These are phyloP conservation scores for Cyberlindnera xylosilytica DNA, from an alignment of 805 yeast species.

Conservation along the genomic window DNA sequence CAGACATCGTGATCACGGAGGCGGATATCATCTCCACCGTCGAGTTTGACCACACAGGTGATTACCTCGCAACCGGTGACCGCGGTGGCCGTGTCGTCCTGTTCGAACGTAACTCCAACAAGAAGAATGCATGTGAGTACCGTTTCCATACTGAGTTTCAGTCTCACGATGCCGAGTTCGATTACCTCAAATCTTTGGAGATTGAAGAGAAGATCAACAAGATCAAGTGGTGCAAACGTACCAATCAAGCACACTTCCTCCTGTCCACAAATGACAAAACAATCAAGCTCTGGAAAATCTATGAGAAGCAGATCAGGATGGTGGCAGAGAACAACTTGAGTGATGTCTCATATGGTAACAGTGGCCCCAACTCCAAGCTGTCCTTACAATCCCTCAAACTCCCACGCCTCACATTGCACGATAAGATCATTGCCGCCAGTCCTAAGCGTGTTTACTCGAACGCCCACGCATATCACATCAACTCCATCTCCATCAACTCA, in stretches of 20 bases:
- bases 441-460: constrained; percentile 90
- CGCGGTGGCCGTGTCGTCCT: constrained; percentile 97
- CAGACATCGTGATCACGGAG: constrained; percentile 94
- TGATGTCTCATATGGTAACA: constrained; percentile 31
- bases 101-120: constrained; percentile 80
- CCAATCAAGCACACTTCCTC: constrained; percentile 85
- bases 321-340: constrained; percentile 87
- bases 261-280: constrained; percentile 95
- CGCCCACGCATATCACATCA: constrained; percentile 98
- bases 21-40: constrained; percentile 97
- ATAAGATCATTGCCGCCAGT: constrained; percentile 90
- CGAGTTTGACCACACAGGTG: constrained; percentile 93
- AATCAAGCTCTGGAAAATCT: constrained; percentile 95
- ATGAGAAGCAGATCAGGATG: constrained; percentile 86
- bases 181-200: constrained; percentile 90
- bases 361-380: constrained; percentile 18
- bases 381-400: constrained; percentile 53
- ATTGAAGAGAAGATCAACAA: constrained; percentile 98
- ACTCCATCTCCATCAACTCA: constrained; percentile 88
- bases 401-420: constrained; percentile 91
- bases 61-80: constrained; percentile 96
- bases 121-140: constrained; percentile 82
- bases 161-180: constrained; percentile 98
- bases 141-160: constrained; percentile 96
- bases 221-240: constrained; percentile 91